Evolutionary conservation across 352 stramenopile species (phyloP), one percentile per base, ranked within the genome.

Genomic region (Pythium aristosporum): DNA sequence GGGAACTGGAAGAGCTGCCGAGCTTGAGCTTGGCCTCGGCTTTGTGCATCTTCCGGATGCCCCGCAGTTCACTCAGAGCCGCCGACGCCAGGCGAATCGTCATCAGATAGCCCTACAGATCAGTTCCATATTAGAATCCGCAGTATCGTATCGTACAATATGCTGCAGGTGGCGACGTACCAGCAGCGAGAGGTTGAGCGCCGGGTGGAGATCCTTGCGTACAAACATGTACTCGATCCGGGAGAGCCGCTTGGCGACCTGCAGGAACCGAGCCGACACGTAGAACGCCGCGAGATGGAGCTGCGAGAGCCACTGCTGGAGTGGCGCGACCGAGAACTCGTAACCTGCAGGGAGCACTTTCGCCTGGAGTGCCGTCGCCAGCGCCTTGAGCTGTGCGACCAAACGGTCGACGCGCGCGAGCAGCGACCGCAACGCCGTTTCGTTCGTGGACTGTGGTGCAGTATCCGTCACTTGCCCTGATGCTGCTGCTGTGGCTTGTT

Each of bases 191-290:
- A 93, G 51, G 56, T 92, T 93, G 58, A 82, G 65, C 75, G 51
- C 72, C 54, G 15, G 73, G 66, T 63, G 76, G 63, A 88, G 55
- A 46, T 93, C 78, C 44, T 80, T 87, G 25, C 82, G 79, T 34
- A 87, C 80, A 48, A 94, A 92, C 16, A 94, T 69, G 69, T 94
- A 93, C 53, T 92, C 82, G 42, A 94, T 79, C 11, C 71, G 74
- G 13, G 79, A 65, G 32, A 89, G 48, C 25, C 87, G 85, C 60
- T 91, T 96, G 20, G 85, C 69, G 57, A 91, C 8, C 48, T 91
- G 61, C 15, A 92, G 67, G 66, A 91, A 93, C 55, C 65, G 74
- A n/a, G 83, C 85, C 28, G 80, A 78, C 3, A 93, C 70, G 73
- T 91, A 96, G 52, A 96, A 96, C 46, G 59, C 65, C 39, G 85